Base-by-base conservation (phyloP, 176 grass and related monocot genomes). In the Lolium multiflorum region DNA sequence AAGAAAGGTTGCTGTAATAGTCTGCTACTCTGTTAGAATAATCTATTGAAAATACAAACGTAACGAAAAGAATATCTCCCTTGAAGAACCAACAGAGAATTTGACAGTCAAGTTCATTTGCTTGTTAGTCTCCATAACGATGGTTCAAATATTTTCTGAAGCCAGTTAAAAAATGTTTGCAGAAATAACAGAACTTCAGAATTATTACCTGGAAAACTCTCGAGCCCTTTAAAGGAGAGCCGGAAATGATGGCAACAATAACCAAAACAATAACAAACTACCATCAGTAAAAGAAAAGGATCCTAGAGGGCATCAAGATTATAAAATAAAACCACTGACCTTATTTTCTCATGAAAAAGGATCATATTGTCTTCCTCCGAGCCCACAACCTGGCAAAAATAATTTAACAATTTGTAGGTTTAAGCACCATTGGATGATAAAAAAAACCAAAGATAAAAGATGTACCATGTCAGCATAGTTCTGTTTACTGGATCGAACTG, bases 271-370 rank as follows among this genome's bases (percentile, higher is more conserved):
- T 43, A 82, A 57, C 22, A 62, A 88, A 84, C 17, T 18, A 80
- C 52, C 50, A 89, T 90, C 74, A 91, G 84, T 62, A 73, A 11
- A 59, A 51, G 67, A 71, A 79, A 69, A 35, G 39, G 66, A 55
- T 78, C 41, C 16, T 56, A 74, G 13, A 76, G 22, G 51, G 60
- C 17, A 82, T 86, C 31, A 87, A 73, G 15, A 77, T 50, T 41
- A 21, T 16, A 56, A 62, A 81, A 81, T 25, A 47, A 59, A 76
- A 28, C 38, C 26, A 85, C 5, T 74, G 71, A 98, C 96, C 90
- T 98, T 86, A 95, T 91, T 89, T 94, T 98, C 79, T 98, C 88
- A 87, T 98, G 88, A 92, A 94, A 95, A 35, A 98, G 86, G 62
- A 95, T 94, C 77, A 74, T 74, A 71, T 95, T 98, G 63, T 95